Evolutionary conservation across 1,139 yeast genomes (phyloP).

Genomic region (Schwanniomyces etchellsii): DNA sequence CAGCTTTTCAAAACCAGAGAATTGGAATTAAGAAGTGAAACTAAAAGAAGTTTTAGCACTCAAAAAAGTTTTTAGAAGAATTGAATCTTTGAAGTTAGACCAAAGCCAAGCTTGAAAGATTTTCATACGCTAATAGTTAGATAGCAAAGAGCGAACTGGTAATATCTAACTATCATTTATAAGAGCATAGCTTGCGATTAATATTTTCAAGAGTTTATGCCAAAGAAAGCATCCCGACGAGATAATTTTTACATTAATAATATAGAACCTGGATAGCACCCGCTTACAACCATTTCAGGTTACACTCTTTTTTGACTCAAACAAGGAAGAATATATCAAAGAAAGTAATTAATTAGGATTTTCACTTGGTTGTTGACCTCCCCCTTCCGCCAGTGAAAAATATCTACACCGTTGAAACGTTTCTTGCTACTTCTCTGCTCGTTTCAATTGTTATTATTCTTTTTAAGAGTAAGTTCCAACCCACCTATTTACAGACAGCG

Average conservation of each 20-base stretch:
- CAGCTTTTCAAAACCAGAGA: no score
- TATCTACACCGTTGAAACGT: conserved; percentile 40
- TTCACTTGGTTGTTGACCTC: conserved; percentile 30
- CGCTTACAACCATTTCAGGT: no score
- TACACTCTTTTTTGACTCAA: conserved; percentile 1
- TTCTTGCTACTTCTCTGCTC: conserved; percentile 49
- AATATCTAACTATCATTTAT: no score
- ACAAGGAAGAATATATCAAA: conserved; percentile 1
- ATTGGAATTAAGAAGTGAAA: no score
- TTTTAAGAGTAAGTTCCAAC: conserved; percentile 40
- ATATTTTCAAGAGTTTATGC: conserved; percentile 19
- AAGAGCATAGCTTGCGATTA: no score
- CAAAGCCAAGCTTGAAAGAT: no score
- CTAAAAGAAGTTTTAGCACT: neutral
- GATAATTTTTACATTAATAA: conserved; percentile 18
- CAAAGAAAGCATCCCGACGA: conserved; percentile 44
- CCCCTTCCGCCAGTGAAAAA: conserved; percentile 14
- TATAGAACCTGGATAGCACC: conserved; percentile 43
- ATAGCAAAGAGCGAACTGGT: no score
- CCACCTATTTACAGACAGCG: conserved; percentile 17
- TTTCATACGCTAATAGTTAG: no score
- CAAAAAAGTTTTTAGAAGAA: neutral
- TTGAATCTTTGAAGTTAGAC: no score
- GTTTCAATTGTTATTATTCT: conserved; percentile 28
- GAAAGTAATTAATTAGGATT: conserved; percentile 3